Evolutionary conservation across 306 rosid genomes (phyloP).

Genomic region (Cucumis cinereus): DNA sequence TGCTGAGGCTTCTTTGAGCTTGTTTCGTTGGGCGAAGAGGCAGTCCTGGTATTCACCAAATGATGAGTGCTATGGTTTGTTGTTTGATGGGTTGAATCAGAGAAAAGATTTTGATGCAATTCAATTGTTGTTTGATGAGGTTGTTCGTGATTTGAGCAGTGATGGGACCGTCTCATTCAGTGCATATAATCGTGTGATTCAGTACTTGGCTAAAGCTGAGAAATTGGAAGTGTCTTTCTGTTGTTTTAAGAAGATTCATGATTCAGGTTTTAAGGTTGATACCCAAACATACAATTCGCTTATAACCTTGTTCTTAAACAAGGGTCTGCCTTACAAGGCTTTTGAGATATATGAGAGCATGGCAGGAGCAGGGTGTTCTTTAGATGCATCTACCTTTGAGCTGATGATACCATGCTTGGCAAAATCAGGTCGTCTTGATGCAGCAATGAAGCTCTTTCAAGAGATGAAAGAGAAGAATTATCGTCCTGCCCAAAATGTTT

Average conservation of each 20-base stretch:
- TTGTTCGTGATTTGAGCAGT: slow-evolving; percentile 52
- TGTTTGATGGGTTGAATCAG: slow-evolving; percentile 67
- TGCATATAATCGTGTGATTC: slow-evolving; percentile 67
- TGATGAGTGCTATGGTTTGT: slow-evolving; percentile 55
- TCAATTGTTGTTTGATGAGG: slow-evolving; percentile 69
- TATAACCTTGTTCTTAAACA: slow-evolving; percentile 61
- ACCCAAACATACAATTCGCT: slow-evolving; percentile 68
- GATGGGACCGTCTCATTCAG: slow-evolving; percentile 28
- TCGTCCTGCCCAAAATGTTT: slow-evolving; percentile 47
- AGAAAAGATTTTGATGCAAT: slow-evolving; percentile 65
- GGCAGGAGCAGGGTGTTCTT: slow-evolving; percentile 44
- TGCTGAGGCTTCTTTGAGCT: slow-evolving; percentile 51
- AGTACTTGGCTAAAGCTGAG: slow-evolving; percentile 76
- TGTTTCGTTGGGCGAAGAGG: slow-evolving; percentile 88
- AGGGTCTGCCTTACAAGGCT: slow-evolving; percentile 88
- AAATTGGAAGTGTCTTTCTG: slow-evolving; percentile 77
- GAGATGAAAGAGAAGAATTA: slow-evolving; percentile 68
- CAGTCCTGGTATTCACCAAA: slow-evolving; percentile 66
- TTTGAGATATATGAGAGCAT: slow-evolving; percentile 88
- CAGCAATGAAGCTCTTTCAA: slow-evolving; percentile 73
- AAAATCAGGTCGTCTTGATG: slow-evolving; percentile 89
- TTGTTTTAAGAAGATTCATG: slow-evolving; percentile 73
- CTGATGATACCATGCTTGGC: slow-evolving; percentile 87
- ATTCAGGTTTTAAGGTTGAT: slow-evolving; percentile 50
- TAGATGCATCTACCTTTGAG: slow-evolving; percentile 78